Conservation (phyloP, 805 yeast species). For the Candida ponderosae region DNA sequence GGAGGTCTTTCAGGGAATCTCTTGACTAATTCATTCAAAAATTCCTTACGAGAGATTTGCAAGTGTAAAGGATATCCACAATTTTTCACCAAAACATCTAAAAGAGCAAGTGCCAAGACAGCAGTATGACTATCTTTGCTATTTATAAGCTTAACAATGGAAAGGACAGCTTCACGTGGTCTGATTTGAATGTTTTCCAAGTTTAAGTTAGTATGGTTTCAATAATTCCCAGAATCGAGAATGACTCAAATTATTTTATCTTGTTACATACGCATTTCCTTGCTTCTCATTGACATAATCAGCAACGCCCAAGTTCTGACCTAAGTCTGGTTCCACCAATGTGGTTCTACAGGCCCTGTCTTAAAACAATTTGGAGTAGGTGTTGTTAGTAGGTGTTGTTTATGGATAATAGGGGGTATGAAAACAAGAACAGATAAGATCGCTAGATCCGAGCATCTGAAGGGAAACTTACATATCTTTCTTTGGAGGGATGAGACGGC, state of each 20-base stretch:
- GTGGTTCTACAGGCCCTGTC: constrained; percentile 86
- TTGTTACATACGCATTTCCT: constrained; percentile 44
- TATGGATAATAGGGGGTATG: not conserved
- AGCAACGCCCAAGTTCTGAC: constrained; percentile 84
- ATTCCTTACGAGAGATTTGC: constrained; percentile 91
- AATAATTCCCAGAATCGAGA: not conserved
- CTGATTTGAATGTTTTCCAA: constrained; percentile 2
- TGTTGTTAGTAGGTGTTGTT: not conserved
- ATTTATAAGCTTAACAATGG: constrained; percentile 76
- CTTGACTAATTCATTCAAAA: constrained; percentile 85
- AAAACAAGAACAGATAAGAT: not conserved
- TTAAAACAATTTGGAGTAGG: constrained; percentile 6
- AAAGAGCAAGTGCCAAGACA: constrained; percentile 69
- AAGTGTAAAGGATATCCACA: constrained; percentile 97
- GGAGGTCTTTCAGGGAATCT: constrained; percentile 95
- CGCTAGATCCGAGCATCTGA: not conserved
- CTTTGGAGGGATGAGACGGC: constrained; percentile 13
- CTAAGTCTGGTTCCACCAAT: constrained; percentile 77
- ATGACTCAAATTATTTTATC: too few relatives aligned
- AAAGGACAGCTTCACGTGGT: constrained; percentile 88
- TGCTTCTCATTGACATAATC: constrained; percentile 90
- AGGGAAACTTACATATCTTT: constrained; percentile 26
- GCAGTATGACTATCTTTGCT: constrained; percentile 79
- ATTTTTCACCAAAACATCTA: constrained; percentile 91
- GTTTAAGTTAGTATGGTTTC: not conserved